These are phyloP conservation scores for Pseudopyricularia cyperi DNA, from an alignment of 2,329 filamentous ascomycete genomes.

Conservation along the genomic window DNA sequence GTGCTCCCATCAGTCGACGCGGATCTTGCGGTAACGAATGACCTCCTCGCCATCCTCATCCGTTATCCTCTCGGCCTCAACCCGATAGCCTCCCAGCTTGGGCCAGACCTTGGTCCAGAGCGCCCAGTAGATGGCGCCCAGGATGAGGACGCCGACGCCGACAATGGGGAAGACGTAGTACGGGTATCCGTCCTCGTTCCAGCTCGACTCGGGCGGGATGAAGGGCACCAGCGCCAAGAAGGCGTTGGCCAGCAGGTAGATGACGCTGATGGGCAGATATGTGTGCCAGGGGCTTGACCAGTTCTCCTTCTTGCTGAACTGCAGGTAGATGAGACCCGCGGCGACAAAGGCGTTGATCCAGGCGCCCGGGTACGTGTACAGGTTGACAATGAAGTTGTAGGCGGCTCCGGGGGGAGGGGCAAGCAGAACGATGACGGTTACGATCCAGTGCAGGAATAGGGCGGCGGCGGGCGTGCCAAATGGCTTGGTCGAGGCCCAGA, in stretches of 20 bases:
- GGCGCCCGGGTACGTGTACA: slow-evolving; percentile 21
- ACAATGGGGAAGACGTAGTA: slow-evolving; percentile 45
- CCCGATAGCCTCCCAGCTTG: slow-evolving; percentile 32
- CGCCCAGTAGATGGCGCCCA: slow-evolving; percentile 38
- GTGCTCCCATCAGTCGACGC: neutral
- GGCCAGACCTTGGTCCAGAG: slow-evolving; percentile 38
- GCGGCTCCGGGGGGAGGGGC: slow-evolving; percentile 22
- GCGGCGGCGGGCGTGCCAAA: slow-evolving; percentile 50
- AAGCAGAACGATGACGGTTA: slow-evolving; percentile 41
- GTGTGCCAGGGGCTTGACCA: slow-evolving; percentile 42
- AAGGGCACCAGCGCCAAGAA: slow-evolving; percentile 42
- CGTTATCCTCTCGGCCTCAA: slow-evolving; percentile 28
- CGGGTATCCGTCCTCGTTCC: slow-evolving; percentile 35
- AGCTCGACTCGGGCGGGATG: slow-evolving; percentile 35
- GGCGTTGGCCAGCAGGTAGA: slow-evolving; percentile 37
- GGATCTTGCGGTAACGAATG: slow-evolving; percentile 19
- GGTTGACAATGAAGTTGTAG: slow-evolving; percentile 49
- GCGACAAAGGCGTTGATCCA: slow-evolving; percentile 25
- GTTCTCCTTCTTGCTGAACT: slow-evolving; percentile 20
- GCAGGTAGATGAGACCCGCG: slow-evolving; percentile 8
- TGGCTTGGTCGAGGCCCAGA: slow-evolving; percentile 58
- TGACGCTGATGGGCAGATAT: slow-evolving; percentile 28
- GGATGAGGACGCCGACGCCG: slow-evolving; percentile 34
- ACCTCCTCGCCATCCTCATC: slow-evolving; percentile 26
- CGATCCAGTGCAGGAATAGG: slow-evolving; percentile 51